Evolutionary conservation across 345 rosid genomes (phyloP).

Genomic region (Populus deltoides): DNA sequence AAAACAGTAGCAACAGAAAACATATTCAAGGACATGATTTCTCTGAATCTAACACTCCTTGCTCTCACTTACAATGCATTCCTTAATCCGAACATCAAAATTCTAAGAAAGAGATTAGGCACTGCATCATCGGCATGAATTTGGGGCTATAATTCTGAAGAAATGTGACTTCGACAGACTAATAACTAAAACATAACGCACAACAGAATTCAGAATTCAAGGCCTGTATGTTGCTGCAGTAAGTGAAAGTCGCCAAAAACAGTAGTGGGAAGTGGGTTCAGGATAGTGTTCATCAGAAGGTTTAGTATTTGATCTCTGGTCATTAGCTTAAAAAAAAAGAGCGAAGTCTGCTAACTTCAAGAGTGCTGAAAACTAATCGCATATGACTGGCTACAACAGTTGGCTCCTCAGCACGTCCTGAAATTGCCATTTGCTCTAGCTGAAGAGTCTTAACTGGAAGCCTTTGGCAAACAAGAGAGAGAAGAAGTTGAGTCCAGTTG

Average conservation of each 20-base stretch:
- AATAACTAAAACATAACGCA: background rate
- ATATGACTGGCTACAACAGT: conserved; percentile 86
- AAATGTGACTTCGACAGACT: too few species aligned
- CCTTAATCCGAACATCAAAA: background rate
- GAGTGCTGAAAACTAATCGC: conserved; percentile 83
- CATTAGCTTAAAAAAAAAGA: background rate
- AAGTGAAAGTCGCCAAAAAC: background rate
- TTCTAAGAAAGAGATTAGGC: background rate
- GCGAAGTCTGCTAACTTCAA: conserved; percentile 53
- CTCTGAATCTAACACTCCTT: background rate
- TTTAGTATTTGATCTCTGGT: background rate
- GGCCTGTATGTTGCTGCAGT: background rate
- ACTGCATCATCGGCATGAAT: background rate
- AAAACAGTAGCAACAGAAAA: background rate
- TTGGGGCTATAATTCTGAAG: background rate
- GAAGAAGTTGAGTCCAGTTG: background rate
- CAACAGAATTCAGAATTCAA: background rate
- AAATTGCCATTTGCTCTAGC: conserved; percentile 89
- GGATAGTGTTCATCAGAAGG: background rate
- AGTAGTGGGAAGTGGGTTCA: background rate
- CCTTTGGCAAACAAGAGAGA: conserved; percentile 38
- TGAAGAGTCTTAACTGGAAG: conserved; percentile 95
- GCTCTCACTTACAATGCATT: background rate
- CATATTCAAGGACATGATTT: background rate
- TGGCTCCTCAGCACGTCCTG: conserved; percentile 74